These are phyloP conservation scores for Benincasa hispida DNA, from an alignment of 306 rosid genomes.

Conservation along the genomic window DNA sequence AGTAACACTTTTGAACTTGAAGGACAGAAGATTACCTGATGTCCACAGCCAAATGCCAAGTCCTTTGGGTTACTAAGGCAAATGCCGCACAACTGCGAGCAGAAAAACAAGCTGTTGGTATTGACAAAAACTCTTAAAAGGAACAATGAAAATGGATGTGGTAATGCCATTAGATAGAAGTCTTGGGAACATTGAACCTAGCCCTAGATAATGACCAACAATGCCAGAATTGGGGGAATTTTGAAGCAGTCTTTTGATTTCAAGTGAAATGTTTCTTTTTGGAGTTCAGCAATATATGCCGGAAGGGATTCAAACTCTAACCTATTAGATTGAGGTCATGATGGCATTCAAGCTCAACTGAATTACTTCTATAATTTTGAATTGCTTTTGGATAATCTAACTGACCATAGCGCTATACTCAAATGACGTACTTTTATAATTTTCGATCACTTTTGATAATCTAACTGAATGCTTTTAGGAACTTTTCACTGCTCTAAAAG, in stretches of 20 bases:
- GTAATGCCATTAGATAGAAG: neutral
- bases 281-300: too few species aligned
- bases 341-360: too few species aligned
- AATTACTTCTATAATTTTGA: too few species aligned
- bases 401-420: neutral
- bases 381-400: too few species aligned
- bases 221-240: too few species aligned
- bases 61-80: conserved; percentile 66
- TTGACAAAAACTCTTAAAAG: neutral
- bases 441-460: neutral
- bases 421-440: too few species aligned
- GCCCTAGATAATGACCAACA: neutral
- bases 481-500: neutral
- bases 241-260: neutral
- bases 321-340: too few species aligned
- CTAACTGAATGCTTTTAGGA: neutral
- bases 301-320: too few species aligned
- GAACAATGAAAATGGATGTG: neutral
- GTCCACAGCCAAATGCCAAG: conserved; percentile 98
- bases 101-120: neutral
- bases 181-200: too few species aligned
- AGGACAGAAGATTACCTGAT: conserved; percentile 45
- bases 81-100: conserved; percentile 68
- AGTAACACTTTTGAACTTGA: neutral
- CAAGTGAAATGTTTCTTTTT: neutral